Conservation (phyloP, 495 filamentous ascomycete genomes). For the Letharia columbiana region DNA sequence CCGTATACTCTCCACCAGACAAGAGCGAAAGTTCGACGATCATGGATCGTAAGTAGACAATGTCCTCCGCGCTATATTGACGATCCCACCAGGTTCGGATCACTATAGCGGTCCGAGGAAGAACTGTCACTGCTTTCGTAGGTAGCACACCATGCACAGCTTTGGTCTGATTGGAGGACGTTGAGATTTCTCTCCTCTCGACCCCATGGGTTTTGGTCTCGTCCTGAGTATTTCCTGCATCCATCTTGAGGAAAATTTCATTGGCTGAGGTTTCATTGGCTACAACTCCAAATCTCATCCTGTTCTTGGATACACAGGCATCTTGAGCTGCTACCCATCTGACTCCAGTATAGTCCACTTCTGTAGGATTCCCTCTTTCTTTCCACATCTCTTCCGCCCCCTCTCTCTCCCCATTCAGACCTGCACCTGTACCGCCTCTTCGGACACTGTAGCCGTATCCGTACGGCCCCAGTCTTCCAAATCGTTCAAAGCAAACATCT, state of each 20-base stretch:
- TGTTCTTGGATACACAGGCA: conserved; percentile 60
- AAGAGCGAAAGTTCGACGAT: conserved; percentile 54
- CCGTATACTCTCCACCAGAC: conserved; percentile 54
- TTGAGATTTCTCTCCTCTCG: conserved; percentile 5
- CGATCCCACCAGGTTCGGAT: conserved; percentile 58
- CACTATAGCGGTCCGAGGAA: conserved; percentile 52
- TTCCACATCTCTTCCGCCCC: conserved; percentile 68
- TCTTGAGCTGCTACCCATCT: conserved; percentile 69
- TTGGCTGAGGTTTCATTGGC: conserved; percentile 25
- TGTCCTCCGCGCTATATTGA: conserved; percentile 44
- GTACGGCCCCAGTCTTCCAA: conserved; percentile 80
- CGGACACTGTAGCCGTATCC: conserved; percentile 72
- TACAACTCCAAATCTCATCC: conserved; percentile 52
- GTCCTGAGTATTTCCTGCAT: conserved; percentile 33
- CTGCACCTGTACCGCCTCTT: conserved; percentile 73
- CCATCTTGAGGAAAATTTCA: conserved; percentile 8
- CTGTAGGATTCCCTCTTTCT: conserved; percentile 36
- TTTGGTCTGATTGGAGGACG: conserved; percentile 21
- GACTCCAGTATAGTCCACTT: conserved; percentile 65
- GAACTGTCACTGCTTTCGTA: conserved; percentile 19
- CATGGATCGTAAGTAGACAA: conserved; percentile 48
- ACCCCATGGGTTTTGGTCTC: conserved; percentile 9
- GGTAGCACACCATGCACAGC: conserved; percentile 12
- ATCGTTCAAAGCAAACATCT: conserved; percentile 90
- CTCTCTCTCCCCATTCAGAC: conserved; percentile 69